These are phyloP conservation scores for Haematococcus sp. DNA, from an alignment of 139 green algal species.

Conservation along the genomic window DNA sequence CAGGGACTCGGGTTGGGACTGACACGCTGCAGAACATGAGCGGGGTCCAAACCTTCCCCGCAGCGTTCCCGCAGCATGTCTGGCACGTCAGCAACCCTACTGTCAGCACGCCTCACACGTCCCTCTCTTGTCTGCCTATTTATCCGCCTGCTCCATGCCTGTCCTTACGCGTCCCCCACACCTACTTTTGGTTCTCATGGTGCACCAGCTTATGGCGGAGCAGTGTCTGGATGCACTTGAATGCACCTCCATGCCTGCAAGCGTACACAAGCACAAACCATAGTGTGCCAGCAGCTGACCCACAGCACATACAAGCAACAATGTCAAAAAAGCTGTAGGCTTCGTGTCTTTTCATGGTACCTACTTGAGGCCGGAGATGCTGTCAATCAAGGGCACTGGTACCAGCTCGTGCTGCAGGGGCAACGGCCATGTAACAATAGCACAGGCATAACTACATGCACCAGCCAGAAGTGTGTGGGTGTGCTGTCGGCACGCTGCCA, in stretches of 20 bases:
- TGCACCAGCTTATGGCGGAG: constrained; percentile 96
- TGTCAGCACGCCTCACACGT: too few species aligned
- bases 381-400: constrained; percentile 83
- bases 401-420: constrained; percentile 92
- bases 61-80: too few species aligned
- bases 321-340: too few species aligned
- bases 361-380: constrained; percentile 90
- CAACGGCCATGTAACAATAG: background rate
- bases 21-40: background rate
- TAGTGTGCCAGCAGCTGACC: too few species aligned
- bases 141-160: background rate
- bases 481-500: too few species aligned
- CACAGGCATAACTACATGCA: background rate
- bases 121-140: too few species aligned
- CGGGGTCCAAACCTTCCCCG: too few species aligned
- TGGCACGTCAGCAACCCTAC: background rate
- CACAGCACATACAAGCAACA: too few species aligned
- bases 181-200: constrained; percentile 79
- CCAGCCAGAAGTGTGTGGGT: too few species aligned
- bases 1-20: background rate
- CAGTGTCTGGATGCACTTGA: constrained; percentile 79
- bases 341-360: too few species aligned
- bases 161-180: background rate
- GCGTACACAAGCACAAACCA: background rate
- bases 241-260: constrained; percentile 78